Conservation (phyloP, 2,329 filamentous ascomycete genomes). For the Nigrospora sphaerica region DNA sequence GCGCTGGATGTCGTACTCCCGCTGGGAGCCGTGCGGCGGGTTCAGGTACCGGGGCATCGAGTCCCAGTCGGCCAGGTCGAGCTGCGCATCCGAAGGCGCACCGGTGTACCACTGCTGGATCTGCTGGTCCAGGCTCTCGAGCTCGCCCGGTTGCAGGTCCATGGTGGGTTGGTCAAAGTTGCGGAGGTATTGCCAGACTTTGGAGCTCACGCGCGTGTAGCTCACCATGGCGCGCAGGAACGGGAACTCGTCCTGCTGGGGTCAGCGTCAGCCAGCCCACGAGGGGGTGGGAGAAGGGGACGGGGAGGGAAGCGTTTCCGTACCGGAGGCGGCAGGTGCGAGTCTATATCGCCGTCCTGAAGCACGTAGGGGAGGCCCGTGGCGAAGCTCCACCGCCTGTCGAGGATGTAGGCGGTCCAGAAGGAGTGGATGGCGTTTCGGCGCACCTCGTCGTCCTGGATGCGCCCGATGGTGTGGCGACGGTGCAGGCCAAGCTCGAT, state of each 20-base stretch:
- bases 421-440: constrained; percentile 65
- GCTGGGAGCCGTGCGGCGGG: constrained; percentile 31
- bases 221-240: constrained; percentile 80
- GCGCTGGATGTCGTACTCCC: constrained; percentile 60
- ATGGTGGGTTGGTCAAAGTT: constrained; percentile 57
- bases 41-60: constrained; percentile 17
- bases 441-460: constrained; percentile 62
- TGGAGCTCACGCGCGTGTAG: constrained; percentile 76
- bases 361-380: constrained; percentile 81
- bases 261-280: constrained; percentile 9
- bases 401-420: constrained; percentile 81
- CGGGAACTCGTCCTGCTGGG: constrained; percentile 41
- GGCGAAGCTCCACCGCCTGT: constrained; percentile 83
- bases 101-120: constrained; percentile 81
- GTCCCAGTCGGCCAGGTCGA: constrained; percentile 54
- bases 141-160: constrained; percentile 64
- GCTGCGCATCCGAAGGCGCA: constrained; percentile 49
- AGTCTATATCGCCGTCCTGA: constrained; percentile 80
- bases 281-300: too few relatives aligned
- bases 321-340: constrained; percentile 71
- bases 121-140: constrained; percentile 75
- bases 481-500: constrained; percentile 79
- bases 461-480: constrained; percentile 63
- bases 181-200: constrained; percentile 77
- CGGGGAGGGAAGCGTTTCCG: constrained; percentile 19